Evolutionary conservation across 805 yeast genomes (phyloP), one percentile per base, ranked within the genome.

Genomic region (Metschnikowia amazonensis): DNA sequence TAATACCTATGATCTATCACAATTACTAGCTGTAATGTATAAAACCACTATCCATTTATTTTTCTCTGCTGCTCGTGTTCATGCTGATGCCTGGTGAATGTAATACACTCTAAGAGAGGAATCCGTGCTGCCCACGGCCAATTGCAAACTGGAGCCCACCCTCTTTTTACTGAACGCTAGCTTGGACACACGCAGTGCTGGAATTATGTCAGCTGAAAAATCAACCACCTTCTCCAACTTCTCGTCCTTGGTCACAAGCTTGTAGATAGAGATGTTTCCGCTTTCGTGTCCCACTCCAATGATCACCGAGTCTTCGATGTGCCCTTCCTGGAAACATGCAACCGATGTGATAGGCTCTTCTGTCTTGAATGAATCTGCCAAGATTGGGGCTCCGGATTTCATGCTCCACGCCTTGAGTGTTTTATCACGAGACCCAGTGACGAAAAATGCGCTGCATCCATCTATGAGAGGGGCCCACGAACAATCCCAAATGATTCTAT

Each of bases 401-500:
- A 79, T 63, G 39, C 66, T 66, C 97, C 97, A 90, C 14, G 82
- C 67, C 58, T 86, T 87, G 41, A 90, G 62, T 2, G 81, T 76
- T 58, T 83, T 86, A 63, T 94, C 99, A 63, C 99, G 79, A 2
- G 96, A 84, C 0, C 84, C 95, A 0, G 97, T 90, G 13, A 86
- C 74, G 58, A 92, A 90, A n/a, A 62, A 61, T 20, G 50, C 39
- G 18, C 16, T 14, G 21, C 43, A 33, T 3, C 60, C 61, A 10
- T 55, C 52, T 3, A 45, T 30, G n/a, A 57, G 48, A 4, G 89
- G 88, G 0, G 82, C 69, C 96, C 97, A 94, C 31, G 86, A 78
- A 60, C 92, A 83, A 67, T 94, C 98, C 99, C 99, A 95, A 35
- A 94, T 80, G 56, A 94, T 92, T 64, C 97, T 80, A 1, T 84